Conservation (phyloP, 2,329 filamentous ascomycete genomes). For the Pestalotiopsis sp. region DNA sequence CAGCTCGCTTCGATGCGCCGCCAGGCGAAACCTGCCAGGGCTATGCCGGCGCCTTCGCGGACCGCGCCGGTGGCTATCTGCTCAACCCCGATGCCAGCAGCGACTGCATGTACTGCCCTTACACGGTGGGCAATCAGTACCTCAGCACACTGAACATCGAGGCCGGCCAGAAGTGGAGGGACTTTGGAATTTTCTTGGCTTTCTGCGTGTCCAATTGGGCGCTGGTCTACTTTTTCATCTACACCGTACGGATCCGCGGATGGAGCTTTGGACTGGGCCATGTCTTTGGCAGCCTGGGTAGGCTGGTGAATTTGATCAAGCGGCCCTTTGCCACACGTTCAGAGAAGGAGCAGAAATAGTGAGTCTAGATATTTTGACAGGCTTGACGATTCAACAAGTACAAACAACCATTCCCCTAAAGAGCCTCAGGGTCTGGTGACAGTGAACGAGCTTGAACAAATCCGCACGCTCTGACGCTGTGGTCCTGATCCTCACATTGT, state of each 20-base stretch:
- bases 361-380: neutral
- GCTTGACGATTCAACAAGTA: neutral
- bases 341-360: slow-evolving; percentile 10
- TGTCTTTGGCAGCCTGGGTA: slow-evolving; percentile 45
- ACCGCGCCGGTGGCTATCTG: slow-evolving; percentile 60
- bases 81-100: slow-evolving; percentile 59
- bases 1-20: slow-evolving; percentile 59
- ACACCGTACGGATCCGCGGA: slow-evolving; percentile 68
- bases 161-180: slow-evolving; percentile 67
- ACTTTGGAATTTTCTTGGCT: slow-evolving; percentile 72
- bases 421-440: too few species aligned
- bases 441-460: neutral
- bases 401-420: too few species aligned
- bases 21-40: slow-evolving; percentile 63
- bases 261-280: slow-evolving; percentile 72
- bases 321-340: slow-evolving; percentile 26
- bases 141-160: slow-evolving; percentile 57
- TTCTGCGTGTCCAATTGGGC: slow-evolving; percentile 74
- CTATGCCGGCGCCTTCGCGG: slow-evolving; percentile 66
- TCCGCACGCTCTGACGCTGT: neutral
- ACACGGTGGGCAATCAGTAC: slow-evolving; percentile 60
- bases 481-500: neutral
- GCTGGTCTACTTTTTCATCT: slow-evolving; percentile 78
- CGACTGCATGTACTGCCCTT: slow-evolving; percentile 73
- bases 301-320: slow-evolving; percentile 33